phyloP scores from a whole-genome alignment of 257 asterid species.

The Solanum bulbocastanum region DNA sequence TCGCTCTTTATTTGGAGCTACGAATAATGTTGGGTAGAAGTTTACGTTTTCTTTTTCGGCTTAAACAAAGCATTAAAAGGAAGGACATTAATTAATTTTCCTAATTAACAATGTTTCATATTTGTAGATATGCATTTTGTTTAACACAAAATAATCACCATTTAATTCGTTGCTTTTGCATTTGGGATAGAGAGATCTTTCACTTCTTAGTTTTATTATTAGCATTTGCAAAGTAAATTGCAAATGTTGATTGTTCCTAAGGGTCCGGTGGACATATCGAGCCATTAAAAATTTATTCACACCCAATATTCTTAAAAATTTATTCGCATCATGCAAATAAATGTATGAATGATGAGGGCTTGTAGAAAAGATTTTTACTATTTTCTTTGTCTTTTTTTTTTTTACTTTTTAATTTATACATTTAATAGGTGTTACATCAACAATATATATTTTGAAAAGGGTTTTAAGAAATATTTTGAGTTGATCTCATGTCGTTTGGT shows the following conservation, averaged over 20 bases:
- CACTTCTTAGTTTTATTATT: neutral
- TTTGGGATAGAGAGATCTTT: neutral
- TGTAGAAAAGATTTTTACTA: too few species aligned
- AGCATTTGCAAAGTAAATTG: neutral
- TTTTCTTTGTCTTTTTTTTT: neutral
- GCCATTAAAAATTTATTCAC: too few species aligned
- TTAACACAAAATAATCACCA: neutral
- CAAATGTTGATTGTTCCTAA: too few species aligned
- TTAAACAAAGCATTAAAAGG: neutral
- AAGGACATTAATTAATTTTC: neutral
- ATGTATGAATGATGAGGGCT: too few species aligned
- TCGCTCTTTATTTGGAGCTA: neutral
- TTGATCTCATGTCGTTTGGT: neutral
- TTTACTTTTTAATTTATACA: neutral
- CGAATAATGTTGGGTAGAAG: neutral
- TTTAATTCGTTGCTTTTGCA: neutral
- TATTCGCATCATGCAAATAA: too few species aligned
- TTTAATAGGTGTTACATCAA: neutral
- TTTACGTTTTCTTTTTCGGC: neutral
- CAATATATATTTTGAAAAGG: neutral
- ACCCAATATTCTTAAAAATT: too few species aligned
- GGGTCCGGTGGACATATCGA: too few species aligned
- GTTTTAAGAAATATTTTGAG: neutral
- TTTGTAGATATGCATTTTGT: neutral
- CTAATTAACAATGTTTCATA: neutral